Conservation (phyloP, 805 yeast genomes). For the Myxozyma melibiosi region DNA sequence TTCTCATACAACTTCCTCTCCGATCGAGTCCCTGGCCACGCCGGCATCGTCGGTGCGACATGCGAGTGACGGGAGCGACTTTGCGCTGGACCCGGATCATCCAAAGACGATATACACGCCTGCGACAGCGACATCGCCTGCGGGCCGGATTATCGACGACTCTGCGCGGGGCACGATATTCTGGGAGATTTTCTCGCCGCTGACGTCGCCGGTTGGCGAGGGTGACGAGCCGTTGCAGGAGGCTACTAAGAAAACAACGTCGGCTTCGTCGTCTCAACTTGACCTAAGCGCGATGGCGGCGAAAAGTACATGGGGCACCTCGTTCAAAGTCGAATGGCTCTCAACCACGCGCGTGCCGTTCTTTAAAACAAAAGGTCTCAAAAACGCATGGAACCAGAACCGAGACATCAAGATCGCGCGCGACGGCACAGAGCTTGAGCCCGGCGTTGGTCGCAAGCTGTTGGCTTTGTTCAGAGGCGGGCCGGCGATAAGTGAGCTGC, state of each 20-base stretch:
- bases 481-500: no score
- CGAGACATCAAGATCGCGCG: slow-evolving; percentile 48
- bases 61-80: slow-evolving; percentile 1
- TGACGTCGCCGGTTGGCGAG: not conserved
- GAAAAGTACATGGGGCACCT: slow-evolving; percentile 42
- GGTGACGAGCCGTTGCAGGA: no score
- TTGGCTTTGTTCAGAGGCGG: slow-evolving; percentile 37
- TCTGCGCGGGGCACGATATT: slow-evolving; percentile 44
- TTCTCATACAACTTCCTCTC: not conserved
- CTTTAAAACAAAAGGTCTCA: slow-evolving; percentile 40
- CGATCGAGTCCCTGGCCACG: not conserved
- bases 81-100: slow-evolving; percentile 13
- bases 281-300: no score
- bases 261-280: no score
- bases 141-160: slow-evolving; percentile 43
- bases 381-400: slow-evolving; percentile 44
- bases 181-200: slow-evolving; percentile 42
- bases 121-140: slow-evolving; percentile 36
- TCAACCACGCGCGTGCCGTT: slow-evolving; percentile 42
- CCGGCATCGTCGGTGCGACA: slow-evolving; percentile 7
- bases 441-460: slow-evolving; percentile 41
- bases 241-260: no score
- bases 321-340: slow-evolving; percentile 46
- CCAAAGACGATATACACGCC: slow-evolving; percentile 34
- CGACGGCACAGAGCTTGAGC: slow-evolving; percentile 49